These are phyloP conservation scores for Plasmopara muralis DNA, from an alignment of 352 stramenopile species.

Conservation along the genomic window DNA sequence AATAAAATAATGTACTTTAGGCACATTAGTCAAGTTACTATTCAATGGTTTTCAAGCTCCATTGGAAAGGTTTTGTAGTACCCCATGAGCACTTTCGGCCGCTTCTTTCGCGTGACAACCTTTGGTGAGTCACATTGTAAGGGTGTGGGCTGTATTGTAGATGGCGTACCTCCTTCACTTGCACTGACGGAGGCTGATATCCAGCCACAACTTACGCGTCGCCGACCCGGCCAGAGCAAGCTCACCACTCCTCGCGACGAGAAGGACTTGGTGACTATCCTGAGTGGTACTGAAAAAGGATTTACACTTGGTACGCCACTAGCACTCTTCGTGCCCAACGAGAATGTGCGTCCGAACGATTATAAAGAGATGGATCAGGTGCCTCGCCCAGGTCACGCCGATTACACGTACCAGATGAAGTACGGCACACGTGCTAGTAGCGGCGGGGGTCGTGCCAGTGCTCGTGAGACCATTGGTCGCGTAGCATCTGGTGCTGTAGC, in stretches of 20 bases:
- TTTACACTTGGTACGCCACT: slow-evolving; percentile 95
- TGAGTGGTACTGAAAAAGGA: slow-evolving; percentile 92
- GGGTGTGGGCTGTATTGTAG: slow-evolving; percentile 95
- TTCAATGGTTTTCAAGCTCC: too few relatives aligned
- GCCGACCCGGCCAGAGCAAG: slow-evolving; percentile 95
- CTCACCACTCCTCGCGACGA: slow-evolving; percentile 98
- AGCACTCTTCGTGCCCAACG: slow-evolving; percentile 95
- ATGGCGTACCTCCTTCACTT: slow-evolving; percentile 96
- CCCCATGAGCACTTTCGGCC: slow-evolving; percentile 92
- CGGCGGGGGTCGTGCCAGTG: slow-evolving; percentile 92
- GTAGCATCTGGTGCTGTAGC: slow-evolving; percentile 96
- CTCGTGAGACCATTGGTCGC: slow-evolving; percentile 97
- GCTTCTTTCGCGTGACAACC: slow-evolving; percentile 97
- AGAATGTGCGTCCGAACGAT: slow-evolving; percentile 94
- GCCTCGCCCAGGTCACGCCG: slow-evolving; percentile 91
- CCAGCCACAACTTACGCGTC: slow-evolving; percentile 95
- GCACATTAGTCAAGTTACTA: too few relatives aligned
- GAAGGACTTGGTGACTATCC: slow-evolving; percentile 95
- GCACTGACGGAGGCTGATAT: slow-evolving; percentile 93
- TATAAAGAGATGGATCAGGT: slow-evolving; percentile 96
- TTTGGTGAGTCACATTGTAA: slow-evolving; percentile 99
- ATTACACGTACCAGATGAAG: slow-evolving; percentile 99
- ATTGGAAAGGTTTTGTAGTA: neutral
- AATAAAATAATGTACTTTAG: too few relatives aligned
- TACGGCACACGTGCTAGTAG: slow-evolving; percentile 97